Evolutionary conservation across 495 filamentous ascomycete genomes (phyloP), one percentile per base, ranked within the genome.

Genomic region (Bacidia rubella): DNA sequence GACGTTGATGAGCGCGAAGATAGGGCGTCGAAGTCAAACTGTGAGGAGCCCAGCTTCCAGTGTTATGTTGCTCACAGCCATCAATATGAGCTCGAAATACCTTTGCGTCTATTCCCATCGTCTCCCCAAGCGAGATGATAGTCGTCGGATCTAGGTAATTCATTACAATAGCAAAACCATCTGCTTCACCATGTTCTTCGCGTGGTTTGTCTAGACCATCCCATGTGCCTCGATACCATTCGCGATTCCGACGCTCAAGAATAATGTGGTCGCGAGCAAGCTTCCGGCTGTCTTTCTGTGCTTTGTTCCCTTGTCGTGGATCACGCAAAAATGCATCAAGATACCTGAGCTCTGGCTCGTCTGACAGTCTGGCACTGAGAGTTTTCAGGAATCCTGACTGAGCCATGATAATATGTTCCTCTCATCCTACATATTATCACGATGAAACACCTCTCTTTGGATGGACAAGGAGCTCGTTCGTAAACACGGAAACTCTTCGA

Each of bases 51-150:
- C n/a, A n/a, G n/a, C n/a, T n/a, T n/a, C n/a, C n/a, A n/a, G n/a
- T n/a, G n/a, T n/a, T n/a, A n/a, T n/a, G n/a, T n/a, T n/a, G n/a
- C n/a, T n/a, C n/a, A n/a, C n/a, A n/a, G n/a, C n/a, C n/a, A n/a
- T n/a, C n/a, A n/a, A 52, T 9, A 24, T 52, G 50, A 35, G 50
- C 24, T 27, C 44, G 50, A 17, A 52, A 52, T 3, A 52, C 2
- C 22, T 23, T 24, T 49, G 50, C 35, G 21, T 52, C 50, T 11
- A 52, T 25, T 3, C 27, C 40, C 11, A 52, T 23, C 20, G 10
- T 21, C 10, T 11, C 17, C 2, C 50, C 50, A 40, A 52, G 50
- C 23, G 26, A 44, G 10, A 42, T 17, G 38, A 52, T 44, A 22
- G 32, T 27, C 10, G 41, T 24, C n/a, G 50, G 22, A 24, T 52